Base-by-base conservation (phyloP, 495 filamentous ascomycete genomes). In the Penicillium bovifimosum region DNA sequence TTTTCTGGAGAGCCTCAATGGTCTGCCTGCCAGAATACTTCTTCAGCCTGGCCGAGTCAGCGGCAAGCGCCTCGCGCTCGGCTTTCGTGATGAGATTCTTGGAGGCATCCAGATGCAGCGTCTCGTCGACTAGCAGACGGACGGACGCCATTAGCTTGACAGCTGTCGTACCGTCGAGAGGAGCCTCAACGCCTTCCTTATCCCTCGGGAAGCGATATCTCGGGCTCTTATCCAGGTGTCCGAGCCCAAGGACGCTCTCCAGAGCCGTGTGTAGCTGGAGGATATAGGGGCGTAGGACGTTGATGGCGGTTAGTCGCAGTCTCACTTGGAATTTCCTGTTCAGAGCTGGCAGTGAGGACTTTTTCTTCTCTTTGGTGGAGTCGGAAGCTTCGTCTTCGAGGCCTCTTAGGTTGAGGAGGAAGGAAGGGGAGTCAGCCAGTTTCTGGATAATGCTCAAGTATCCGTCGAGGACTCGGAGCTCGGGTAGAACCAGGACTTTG, bases 211-310 rank as follows among this genome's bases (percentile, higher is more conserved):
- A 13, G 32, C 11, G 4, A 34, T 6, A 16, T 36, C 10, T 36
- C n/a, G 20, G 20, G 20, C 20, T 24, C 2, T 4, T 4, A 4
- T 24, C 20, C 20, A 24, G 20, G 2, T 24, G 20, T 24, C 20
- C 20, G 4, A 24, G 20, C 20, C 20, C 20, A 24, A 24, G 20
- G 20, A 24, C 20, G 20, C 20, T 2, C 18, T 60, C 47, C 51
- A 72, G 55, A 3, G 71, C 65, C 31, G 65, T 57, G 9, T 69
- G 50, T 11, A 75, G 63, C 20, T 65, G 60, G 7, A 44, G 29
- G 11, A 65, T 32, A 44, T 66, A 63, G 9, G 71, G 66, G 1
- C 63, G 68, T 20, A 75, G 29, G 0, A 52, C 43, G 0, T 54
- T 47, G 7, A 69, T 34, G 4, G 68, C 67, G 20, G 26, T 18